These are phyloP conservation scores for Mycena rebaudengoi DNA, from an alignment of 768 basidiomycete species.

Conservation along the genomic window DNA sequence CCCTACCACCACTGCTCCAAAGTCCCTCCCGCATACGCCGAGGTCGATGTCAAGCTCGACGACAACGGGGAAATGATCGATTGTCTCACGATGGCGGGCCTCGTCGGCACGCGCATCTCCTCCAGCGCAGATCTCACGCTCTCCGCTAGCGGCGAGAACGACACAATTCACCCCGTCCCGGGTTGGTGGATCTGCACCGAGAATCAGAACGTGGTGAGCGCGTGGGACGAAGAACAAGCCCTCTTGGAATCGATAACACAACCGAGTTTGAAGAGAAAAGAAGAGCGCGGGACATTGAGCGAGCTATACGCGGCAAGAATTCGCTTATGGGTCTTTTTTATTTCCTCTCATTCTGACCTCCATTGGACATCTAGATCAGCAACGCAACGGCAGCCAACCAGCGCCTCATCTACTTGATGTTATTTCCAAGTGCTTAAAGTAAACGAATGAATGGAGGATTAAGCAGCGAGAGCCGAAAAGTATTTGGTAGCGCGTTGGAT, in stretches of 20 bases:
- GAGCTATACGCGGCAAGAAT: too few relatives aligned
- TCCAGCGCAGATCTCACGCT: not conserved
- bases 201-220: not conserved
- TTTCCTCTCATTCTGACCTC: not conserved
- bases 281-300: too few relatives aligned
- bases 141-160: constrained; percentile 7
- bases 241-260: too few relatives aligned
- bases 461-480: too few relatives aligned
- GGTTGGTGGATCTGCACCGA: constrained; percentile 23
- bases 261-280: too few relatives aligned
- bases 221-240: too few relatives aligned
- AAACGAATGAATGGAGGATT: too few relatives aligned
- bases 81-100: constrained; percentile 33
- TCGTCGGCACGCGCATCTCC: constrained; percentile 22
- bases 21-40: constrained; percentile 29
- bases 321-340: not conserved
- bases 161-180: constrained; percentile 27
- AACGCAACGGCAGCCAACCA: too few relatives aligned
- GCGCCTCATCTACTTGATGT: too few relatives aligned
- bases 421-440: too few relatives aligned
- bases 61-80: constrained; percentile 30
- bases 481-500: too few relatives aligned
- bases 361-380: too few relatives aligned
- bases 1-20: constrained; percentile 2
- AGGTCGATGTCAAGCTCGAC: constrained; percentile 31